Conservation (phyloP, 2,329 filamentous ascomycete genomes). For the Colletotrichum plurivorum region DNA sequence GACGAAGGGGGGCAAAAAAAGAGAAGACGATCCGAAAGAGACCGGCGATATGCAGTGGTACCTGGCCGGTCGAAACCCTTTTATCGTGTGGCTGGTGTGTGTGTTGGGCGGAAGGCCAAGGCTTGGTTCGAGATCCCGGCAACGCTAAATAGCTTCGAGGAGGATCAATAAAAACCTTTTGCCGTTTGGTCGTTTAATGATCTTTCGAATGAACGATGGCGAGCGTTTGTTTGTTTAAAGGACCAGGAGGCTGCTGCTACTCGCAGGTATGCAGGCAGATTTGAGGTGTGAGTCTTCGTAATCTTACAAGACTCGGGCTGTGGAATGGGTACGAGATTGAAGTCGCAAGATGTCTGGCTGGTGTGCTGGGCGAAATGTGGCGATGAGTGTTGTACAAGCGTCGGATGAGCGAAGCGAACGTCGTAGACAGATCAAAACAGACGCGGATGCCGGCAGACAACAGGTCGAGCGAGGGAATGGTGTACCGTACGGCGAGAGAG, state of each 20-base stretch:
- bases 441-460: constrained; percentile 4
- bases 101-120: constrained; percentile 23
- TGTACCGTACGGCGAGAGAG: constrained; percentile 25
- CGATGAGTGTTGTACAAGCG: constrained; percentile 14
- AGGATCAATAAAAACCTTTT: constrained; percentile 1
- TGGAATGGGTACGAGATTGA: constrained; percentile 36
- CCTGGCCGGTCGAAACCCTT: constrained; percentile 34
- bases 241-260: background rate
- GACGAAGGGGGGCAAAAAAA: constrained; percentile 24
- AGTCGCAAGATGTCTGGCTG: background rate
- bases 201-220: background rate
- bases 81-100: constrained; percentile 31
- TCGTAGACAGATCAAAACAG: constrained; percentile 30
- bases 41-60: constrained; percentile 21
- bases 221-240: background rate
- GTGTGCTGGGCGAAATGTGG: constrained; percentile 3
- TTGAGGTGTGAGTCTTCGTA: constrained; percentile 5
- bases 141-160: constrained; percentile 17
- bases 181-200: constrained; percentile 16
- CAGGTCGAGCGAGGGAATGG: background rate
- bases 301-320: constrained; percentile 27
- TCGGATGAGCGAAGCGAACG: constrained; percentile 17
- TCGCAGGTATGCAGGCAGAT: constrained; percentile 31
- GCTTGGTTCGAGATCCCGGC: constrained; percentile 30
- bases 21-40: constrained; percentile 20